These are phyloP conservation scores for Coffea eugenioides DNA, from an alignment of 257 asterid species.

Conservation along the genomic window DNA sequence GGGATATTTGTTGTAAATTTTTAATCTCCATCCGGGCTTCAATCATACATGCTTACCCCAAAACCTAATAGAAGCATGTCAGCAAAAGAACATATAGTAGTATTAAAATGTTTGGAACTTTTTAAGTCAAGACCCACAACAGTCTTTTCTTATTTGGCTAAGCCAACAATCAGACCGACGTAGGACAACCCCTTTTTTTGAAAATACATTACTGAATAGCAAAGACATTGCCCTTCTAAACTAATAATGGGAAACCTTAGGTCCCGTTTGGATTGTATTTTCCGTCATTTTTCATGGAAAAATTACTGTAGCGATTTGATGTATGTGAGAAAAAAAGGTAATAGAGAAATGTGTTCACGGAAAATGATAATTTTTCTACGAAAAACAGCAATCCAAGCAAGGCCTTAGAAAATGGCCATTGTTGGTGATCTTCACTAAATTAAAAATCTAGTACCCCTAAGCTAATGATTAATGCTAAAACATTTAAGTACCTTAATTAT, in stretches of 20 bases:
- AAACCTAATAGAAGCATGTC: slow-evolving; percentile 6
- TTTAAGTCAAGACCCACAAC: slow-evolving; percentile 8
- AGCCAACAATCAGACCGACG: background rate
- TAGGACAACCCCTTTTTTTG: background rate
- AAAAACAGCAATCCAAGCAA: no score
- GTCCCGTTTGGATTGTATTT: no score
- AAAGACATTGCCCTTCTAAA: no score
- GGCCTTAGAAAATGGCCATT: background rate
- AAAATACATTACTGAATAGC: no score
- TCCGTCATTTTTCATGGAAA: no score
- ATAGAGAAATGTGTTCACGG: no score
- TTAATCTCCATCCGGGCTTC: background rate
- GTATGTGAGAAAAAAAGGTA: no score
- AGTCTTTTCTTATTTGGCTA: background rate
- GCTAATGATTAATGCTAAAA: slow-evolving; percentile 13
- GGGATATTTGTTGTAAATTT: background rate
- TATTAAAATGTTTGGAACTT: background rate
- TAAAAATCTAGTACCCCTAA: background rate
- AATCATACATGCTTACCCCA: background rate
- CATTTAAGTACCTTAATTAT: background rate
- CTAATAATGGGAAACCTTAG: no score
- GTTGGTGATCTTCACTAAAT: background rate
- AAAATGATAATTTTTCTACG: no score
- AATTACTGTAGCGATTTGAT: no score
- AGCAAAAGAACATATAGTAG: background rate